Percentiles rank a stretch among this genome's conserved stretches.
Evolutionary conservation across 805 yeast genomes (phyloP).

Genomic region (Jamesozyma lodderae): DNA sequence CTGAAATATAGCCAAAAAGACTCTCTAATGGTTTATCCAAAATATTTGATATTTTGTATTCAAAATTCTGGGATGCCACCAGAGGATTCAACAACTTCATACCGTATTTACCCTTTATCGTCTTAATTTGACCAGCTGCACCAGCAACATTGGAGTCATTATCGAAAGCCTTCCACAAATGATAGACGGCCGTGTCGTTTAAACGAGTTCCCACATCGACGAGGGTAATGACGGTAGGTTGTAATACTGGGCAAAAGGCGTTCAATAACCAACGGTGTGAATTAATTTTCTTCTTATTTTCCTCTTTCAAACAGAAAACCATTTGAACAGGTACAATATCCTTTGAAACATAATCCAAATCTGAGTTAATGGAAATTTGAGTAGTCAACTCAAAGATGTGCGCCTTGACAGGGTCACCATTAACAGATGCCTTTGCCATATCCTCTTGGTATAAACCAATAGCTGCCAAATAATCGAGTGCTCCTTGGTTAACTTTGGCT

Average conservation of each 20-base stretch:
- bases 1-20: slow-evolving; percentile 85
- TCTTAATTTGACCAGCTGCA: slow-evolving; percentile 95
- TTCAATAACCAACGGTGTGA: slow-evolving; percentile 97
- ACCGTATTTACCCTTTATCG: slow-evolving; percentile 90
- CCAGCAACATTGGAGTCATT: slow-evolving; percentile 96
- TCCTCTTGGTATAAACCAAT: slow-evolving; percentile 97
- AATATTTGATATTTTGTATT: slow-evolving; percentile 94
- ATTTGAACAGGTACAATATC: slow-evolving; percentile 93
- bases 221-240: slow-evolving; percentile 82
- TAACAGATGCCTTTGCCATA: slow-evolving; percentile 88
- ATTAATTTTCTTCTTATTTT: slow-evolving; percentile 86
- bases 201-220: slow-evolving; percentile 98
- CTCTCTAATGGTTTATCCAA: slow-evolving; percentile 92
- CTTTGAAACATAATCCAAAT: slow-evolving; percentile 81
- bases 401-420: slow-evolving; percentile 83
- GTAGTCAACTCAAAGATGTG: slow-evolving; percentile 95
- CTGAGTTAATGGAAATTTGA: slow-evolving; percentile 84
- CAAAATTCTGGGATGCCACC: slow-evolving; percentile 94
- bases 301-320: slow-evolving; percentile 84
- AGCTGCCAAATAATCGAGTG: slow-evolving; percentile 80
- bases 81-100: slow-evolving; percentile 74
- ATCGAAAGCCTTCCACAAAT: slow-evolving; percentile 96
- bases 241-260: slow-evolving; percentile 83
- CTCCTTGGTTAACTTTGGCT: slow-evolving; percentile 74
- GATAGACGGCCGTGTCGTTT: slow-evolving; percentile 79